Conservation (phyloP, 75 land plant genomes). For the Pseudotsuga menziesii region DNA sequence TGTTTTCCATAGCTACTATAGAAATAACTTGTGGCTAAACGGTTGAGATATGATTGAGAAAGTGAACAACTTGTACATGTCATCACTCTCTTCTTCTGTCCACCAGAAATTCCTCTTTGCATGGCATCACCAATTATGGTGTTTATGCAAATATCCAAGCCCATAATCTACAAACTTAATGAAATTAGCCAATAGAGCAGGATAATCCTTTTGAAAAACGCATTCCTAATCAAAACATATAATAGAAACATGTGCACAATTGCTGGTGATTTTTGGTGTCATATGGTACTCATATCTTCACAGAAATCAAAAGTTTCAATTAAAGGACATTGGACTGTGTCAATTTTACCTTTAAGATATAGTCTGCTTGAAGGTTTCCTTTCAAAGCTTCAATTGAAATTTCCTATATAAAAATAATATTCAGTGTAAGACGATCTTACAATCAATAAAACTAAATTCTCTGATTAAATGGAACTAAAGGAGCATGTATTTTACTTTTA, state of each 20-base stretch:
- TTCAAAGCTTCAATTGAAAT: constrained; percentile 54
- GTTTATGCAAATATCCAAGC: constrained; percentile 23
- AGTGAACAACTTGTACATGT: constrained; percentile 13
- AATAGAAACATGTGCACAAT: neutral
- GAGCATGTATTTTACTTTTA: constrained; percentile 47
- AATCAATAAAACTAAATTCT: neutral
- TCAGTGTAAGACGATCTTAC: neutral
- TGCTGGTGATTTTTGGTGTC: neutral
- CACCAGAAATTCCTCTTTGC: constrained; percentile 28
- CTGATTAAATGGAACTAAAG: constrained; percentile 1
- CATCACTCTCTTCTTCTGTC: constrained; percentile 27
- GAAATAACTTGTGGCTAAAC: neutral
- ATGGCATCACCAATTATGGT: constrained; percentile 14
- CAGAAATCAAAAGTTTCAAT: neutral
- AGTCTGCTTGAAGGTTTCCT: constrained; percentile 61
- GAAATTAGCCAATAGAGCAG: neutral
- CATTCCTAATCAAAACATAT: too few relatives aligned
- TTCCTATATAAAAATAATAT: constrained; percentile 35
- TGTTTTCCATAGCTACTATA: neutral
- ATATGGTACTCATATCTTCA: neutral
- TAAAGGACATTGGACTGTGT: neutral
- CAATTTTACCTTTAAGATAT: constrained; percentile 52
- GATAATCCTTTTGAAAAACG: neutral
- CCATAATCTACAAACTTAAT: constrained; percentile 19
- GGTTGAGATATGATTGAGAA: neutral